A percentile compares a stretch with the other conserved stretches of the same genome.
Evolutionary conservation across 2,329 filamentous ascomycete species (phyloP).

Genomic region (Fusarium palustre): DNA sequence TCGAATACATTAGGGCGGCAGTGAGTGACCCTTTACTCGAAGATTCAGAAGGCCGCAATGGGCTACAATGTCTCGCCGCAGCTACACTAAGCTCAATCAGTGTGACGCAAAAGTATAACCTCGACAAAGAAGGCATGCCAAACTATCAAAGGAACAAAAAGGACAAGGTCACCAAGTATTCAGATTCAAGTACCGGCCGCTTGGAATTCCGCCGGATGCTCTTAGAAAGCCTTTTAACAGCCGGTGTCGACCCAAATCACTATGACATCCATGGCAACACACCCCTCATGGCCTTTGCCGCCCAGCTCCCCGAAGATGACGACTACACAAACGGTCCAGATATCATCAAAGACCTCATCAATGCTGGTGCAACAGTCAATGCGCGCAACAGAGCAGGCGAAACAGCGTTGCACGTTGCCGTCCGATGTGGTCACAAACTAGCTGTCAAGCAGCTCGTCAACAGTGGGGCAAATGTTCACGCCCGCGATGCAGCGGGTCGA

Average conservation of each 20-base stretch:
- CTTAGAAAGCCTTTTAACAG: conserved; percentile 50
- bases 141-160: conserved; percentile 12
- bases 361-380: conserved; percentile 59
- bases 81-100: conserved; percentile 59
- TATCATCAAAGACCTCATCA: conserved; percentile 59
- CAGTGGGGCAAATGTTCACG: conserved; percentile 61
- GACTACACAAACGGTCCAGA: conserved; percentile 61
- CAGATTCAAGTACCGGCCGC: conserved; percentile 51
- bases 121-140: conserved; percentile 33
- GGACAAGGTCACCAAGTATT: conserved; percentile 30
- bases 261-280: conserved; percentile 65
- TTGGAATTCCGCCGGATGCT: conserved; percentile 47
- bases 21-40: conserved; percentile 38
- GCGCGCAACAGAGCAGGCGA: conserved; percentile 66
- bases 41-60: conserved; percentile 63
- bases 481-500: conserved; percentile 57
- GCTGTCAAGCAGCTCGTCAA: conserved; percentile 61
- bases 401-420: conserved; percentile 66
- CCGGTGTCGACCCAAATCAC: conserved; percentile 62
- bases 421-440: conserved; percentile 64
- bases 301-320: conserved; percentile 62
- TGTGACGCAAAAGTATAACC: conserved; percentile 51
- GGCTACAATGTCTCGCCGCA: conserved; percentile 68
- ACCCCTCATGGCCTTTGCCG: conserved; percentile 66
- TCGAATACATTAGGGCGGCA: conserved; percentile 41